phyloP scores from a whole-genome alignment of 2,329 filamentous ascomycete species.

The Aspergillus phoenicis region DNA sequence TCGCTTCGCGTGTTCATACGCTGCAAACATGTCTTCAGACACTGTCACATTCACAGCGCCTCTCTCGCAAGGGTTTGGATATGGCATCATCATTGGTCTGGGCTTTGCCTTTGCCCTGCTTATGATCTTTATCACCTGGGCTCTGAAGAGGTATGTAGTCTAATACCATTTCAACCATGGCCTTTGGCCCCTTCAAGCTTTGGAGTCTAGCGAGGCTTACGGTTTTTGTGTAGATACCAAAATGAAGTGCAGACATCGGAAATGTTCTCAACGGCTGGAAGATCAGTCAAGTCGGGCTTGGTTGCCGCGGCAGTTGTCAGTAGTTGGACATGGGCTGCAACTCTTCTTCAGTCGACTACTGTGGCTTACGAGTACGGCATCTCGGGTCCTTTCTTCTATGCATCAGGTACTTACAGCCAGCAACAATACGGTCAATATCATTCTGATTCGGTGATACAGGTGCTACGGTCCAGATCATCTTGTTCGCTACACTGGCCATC shows the following conservation, averaged over 20 bases:
- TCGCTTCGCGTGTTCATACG: not conserved
- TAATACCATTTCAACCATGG: not conserved
- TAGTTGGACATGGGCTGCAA: conserved; percentile 92
- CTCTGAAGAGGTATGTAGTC: conserved; percentile 59
- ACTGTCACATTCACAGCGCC: conserved; percentile 35
- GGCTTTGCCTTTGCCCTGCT: conserved; percentile 74
- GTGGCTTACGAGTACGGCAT: conserved; percentile 79
- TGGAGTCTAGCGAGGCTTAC: not conserved
- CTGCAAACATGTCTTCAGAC: conserved; percentile 26
- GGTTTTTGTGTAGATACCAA: conserved; percentile 55
- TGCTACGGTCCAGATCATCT: conserved; percentile 83
- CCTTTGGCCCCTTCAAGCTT: not conserved
- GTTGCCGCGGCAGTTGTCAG: conserved; percentile 89
- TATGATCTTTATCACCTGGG: conserved; percentile 73
- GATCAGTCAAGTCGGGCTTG: conserved; percentile 85
- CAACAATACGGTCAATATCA: conserved; percentile 46
- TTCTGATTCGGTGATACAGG: conserved; percentile 40
- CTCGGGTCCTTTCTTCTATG: conserved; percentile 68
- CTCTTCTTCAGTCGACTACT: conserved; percentile 74
- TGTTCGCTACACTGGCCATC: conserved; percentile 89
- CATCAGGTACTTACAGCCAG: conserved; percentile 51
- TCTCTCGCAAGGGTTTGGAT: conserved; percentile 65
- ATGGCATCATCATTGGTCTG: conserved; percentile 75
- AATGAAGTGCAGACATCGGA: conserved; percentile 82
- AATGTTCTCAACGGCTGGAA: conserved; percentile 86